Evolutionary conservation across 148 eudicot genomes (phyloP), one percentile per base, ranked within the genome.

Genomic region (Dianthus caryophyllus): DNA sequence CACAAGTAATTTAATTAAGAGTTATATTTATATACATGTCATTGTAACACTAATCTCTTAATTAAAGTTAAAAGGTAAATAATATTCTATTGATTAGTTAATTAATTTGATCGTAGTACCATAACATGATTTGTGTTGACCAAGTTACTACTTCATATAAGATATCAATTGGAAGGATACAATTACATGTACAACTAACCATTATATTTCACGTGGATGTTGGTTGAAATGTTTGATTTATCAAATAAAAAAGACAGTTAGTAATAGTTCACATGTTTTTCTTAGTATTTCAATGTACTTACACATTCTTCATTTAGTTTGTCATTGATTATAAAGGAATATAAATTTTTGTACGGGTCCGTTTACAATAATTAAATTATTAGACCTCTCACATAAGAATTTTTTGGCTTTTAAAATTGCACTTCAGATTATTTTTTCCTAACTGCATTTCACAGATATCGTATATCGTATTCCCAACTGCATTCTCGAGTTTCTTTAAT

Each of bases 181-280:
- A 7, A 0, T 21, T 15, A 44, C 25, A 64, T 44, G 65, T 7
- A 16, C 0, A 27, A n/a, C 16, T 38, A 27, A 52, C 7, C 31
- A 39, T n/a, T n/a, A n/a, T n/a, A n/a, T 30, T 26, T 58, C 72
- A 69, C 64, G 58, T 69, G 54, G 10, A 54, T 62, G 66, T 63
- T 63, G 52, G 61, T 56, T 68, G 50, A 22, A 54, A 44, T 50
- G 9, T n/a, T 33, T 7, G 7, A 2, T 33, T 33, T 7, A 18
- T 36, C 44, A 36, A 60, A 53, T 59, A 30, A 36, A 33, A 48
- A 62, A 67, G 54, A 44, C 49, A 53, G 17, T 53, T 33, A 14
- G 54, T 54, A 9, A n/a, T 29, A 53, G 22, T 57, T 57, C 76
- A 73, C 70, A 73, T 65, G 76, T 49, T 70, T 18, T 25, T 65